Evolutionary conservation across 352 stramenopile species (phyloP), one percentile per base, ranked within the genome.

Genomic region (Phytophthora aleatoria): DNA sequence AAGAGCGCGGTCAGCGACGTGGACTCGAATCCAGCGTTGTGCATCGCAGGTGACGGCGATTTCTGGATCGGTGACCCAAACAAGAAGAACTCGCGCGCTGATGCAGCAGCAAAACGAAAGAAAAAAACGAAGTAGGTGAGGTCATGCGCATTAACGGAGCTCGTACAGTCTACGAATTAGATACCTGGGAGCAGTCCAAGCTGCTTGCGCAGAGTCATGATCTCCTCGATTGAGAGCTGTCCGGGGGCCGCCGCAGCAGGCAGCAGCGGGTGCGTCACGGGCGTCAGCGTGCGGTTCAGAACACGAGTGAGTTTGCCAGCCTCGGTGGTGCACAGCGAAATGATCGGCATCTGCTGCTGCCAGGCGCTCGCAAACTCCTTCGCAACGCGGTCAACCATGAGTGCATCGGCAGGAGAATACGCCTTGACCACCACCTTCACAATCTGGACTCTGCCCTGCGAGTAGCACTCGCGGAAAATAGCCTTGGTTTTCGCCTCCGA

Each of bases 21-120:
- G 3, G 82, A 85, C 16, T 74, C 67, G 78, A 99, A 99, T 20
- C 94, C 97, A 3, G 94, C 82, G 43, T 98, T 98, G 74, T 99
- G 97, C 93, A 99, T 99, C 52, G 94, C 83, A 35, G 97, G 96
- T 58, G 96, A 99, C 31, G 98, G 95, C 27, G 94, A 99, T 59
- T 98, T 94, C 26, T 87, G 79, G 73, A 99, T 99, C 35, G 98
- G 97, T 33, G 90, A 91, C 39, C 97, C 97, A 69, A 99, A 95
- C 58, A 99, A 96, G 57, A 85, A 98, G 79, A 98, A 99, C 50
- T 87, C 81, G 16, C 74, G 87, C 30, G 35, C 79, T 94, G 43
- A 20, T 48, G n/a, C 61, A 42, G 12, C 39, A 64, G 16, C 51
- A 72, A 58, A 45, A 12, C 49, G 71, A 42, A 5, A 57, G 10